Evolutionary conservation across 176 grass and related monocot species (phyloP).

Genomic region (Oryza punctata): DNA sequence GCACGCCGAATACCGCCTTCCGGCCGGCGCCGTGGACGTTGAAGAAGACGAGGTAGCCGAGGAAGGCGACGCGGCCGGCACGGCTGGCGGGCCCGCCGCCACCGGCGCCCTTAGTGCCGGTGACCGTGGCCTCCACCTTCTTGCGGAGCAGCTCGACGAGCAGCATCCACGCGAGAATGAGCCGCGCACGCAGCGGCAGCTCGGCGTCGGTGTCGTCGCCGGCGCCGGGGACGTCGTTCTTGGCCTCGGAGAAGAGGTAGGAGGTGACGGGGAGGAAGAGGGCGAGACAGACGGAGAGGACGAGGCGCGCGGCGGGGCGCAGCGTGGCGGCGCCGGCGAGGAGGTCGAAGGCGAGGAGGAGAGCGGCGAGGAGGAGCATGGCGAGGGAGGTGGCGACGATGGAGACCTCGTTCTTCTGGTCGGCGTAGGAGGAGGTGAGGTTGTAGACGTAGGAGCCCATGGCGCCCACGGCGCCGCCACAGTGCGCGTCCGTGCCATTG

Average conservation of each 20-base stretch:
- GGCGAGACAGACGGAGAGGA: not conserved
- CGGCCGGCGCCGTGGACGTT: not conserved
- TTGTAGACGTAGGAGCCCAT: not conserved
- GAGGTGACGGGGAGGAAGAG: conserved; percentile 35
- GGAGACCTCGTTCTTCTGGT: not conserved
- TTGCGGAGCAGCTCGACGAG: conserved; percentile 25
- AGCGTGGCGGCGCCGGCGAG: not conserved
- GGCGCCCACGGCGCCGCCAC: not conserved
- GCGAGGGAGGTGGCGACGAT: not conserved
- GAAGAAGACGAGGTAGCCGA: conserved; percentile 24
- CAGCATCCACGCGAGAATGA: conserved; percentile 26
- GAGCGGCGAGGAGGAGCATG: not conserved
- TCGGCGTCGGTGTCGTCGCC: not conserved
- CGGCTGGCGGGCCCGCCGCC: not conserved
- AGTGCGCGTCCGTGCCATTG: too few species aligned
- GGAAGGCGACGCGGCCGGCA: not conserved
- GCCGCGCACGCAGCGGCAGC: not conserved
- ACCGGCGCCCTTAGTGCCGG: too few species aligned
- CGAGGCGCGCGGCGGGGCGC: not conserved
- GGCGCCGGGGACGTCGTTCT: not conserved
- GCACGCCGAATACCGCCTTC: conserved; percentile 19
- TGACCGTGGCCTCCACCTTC: not conserved
- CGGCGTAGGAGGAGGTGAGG: conserved; percentile 22
- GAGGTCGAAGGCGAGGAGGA: conserved; percentile 34
- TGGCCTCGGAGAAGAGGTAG: conserved; percentile 37